Percentiles rank a stretch among this genome's conserved stretches.
Evolutionary conservation across 2,329 filamentous ascomycete genomes (phyloP).

Genomic region (Claviceps spartinae): DNA sequence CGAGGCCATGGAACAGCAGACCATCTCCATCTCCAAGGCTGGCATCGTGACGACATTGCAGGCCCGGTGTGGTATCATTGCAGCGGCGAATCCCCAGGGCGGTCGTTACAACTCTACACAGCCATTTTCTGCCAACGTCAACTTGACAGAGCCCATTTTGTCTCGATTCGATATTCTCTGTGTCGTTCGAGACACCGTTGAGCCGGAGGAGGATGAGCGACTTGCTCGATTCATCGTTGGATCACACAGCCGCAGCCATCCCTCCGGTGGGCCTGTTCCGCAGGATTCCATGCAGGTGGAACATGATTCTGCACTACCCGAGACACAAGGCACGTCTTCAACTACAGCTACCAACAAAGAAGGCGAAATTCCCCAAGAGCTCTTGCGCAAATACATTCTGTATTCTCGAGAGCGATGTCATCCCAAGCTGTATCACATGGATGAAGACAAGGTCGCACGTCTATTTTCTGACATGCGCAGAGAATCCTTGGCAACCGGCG

Average conservation of each 20-base stretch:
- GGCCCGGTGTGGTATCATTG: constrained; percentile 89
- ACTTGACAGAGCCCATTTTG: constrained; percentile 91
- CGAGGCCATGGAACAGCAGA: constrained; percentile 99
- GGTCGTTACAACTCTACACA: constrained; percentile 94
- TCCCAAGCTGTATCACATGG: constrained; percentile 93
- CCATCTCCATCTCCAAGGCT: constrained; percentile 96
- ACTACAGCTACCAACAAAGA: constrained; percentile 22
- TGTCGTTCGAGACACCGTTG: constrained; percentile 89
- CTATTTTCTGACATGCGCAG: constrained; percentile 93
- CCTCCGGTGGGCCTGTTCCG: constrained; percentile 36
- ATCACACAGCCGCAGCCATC: constrained; percentile 84
- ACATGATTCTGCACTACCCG: constrained; percentile 32
- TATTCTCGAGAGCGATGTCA: constrained; percentile 82
- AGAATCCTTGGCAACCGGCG: constrained; percentile 84
- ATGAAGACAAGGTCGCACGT: constrained; percentile 89
- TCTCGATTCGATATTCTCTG: constrained; percentile 97
- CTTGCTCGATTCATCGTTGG: constrained; percentile 90
- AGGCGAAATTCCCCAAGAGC: constrained; percentile 75
- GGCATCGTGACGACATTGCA: constrained; percentile 96
- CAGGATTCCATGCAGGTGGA: constrained; percentile 49
- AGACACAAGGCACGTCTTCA: constrained; percentile 18
- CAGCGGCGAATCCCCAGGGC: constrained; percentile 90
- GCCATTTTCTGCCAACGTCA: constrained; percentile 90
- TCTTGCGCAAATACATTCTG: constrained; percentile 91
- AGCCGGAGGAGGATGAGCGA: constrained; percentile 82